Base-by-base conservation (phyloP, 2,329 filamentous ascomycete species). In the Penicillium brasilianum region DNA sequence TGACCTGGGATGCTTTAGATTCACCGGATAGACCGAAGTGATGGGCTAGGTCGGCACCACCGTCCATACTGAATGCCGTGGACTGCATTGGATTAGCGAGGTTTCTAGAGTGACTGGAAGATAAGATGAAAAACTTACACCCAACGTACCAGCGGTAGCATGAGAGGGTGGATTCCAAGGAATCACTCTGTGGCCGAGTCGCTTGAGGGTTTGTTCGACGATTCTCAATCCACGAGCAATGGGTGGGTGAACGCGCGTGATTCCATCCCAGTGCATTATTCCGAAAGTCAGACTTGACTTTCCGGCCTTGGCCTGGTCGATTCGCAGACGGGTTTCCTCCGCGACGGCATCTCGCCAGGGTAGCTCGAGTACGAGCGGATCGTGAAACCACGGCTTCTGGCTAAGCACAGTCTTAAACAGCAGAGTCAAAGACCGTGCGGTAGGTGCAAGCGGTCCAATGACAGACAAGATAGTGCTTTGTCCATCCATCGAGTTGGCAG, bases 331-430 rank as follows among this genome's bases (percentile, higher is more conserved):
- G 0, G 74, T 74, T 43, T 73, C 65, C 20, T 72, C 57, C 43
- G 76, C 78, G 32, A 77, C 51, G 3, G 84, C 79, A 25, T 82
- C 74, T 2, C 88, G 82, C 84, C 88, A 92, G 0, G 88, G 89
- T 0, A 92, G 78, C 20, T 89, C 86, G 43, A 87, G 76, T 0
- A 88, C 87, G 0, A 87, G 76, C 0, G 89, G 88, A 71, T 92
- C 89, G 64, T 85, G 76, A 1, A 86, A 74, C 90, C 89, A 92
- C 0, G 89, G 89, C 56, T 85, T 68, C 34, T 82, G 82, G 13
- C 77, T 78, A 1, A 92, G 76, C 1, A 91, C 71, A 0, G 83
- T 77, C 66, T 86, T 82, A 1, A 87, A 80, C 2, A 87, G 69
- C 3, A 91, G 74, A 41, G 81, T 82, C 13, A 90, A 68, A 0